Evolutionary conservation across 2,329 filamentous ascomycete species (phyloP), one percentile per base, ranked within the genome.

Genomic region (Diaporthe aspalathi): DNA sequence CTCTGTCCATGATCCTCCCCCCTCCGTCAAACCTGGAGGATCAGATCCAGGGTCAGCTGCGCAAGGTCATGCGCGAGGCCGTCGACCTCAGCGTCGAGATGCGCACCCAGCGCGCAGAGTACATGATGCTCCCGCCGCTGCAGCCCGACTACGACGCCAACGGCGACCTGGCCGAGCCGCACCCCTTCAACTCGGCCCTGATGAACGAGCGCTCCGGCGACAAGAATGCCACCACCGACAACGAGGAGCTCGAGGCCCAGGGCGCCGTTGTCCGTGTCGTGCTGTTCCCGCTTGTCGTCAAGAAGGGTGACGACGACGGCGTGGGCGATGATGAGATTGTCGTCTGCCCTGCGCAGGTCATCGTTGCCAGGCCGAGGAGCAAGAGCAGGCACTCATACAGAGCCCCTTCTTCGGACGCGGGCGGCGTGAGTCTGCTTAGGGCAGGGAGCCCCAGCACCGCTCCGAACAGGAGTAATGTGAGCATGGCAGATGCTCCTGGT

Each of bases 81-180:
- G 96, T 98, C 63, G 92, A 93, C 71, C 89, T 99, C 14, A 94
- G 94, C 1, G 91, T 99, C 75, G 95, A 98, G 84, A 99, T 99
- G 96, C 94, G 96, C 79, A 97, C 93, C 20, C 96, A 99, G 81
- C 91, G 94, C 72, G 94, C 96, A 47, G 96, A 98, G 84, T 99
- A 97, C 84, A 96, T 97, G 85, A 99, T 99, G 95, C 90, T 98
- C 22, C 95, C 96, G 35, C 96, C 96, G 5, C 86, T 97, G 70
- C 94, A 96, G 81, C 96, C 96, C 27, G 94, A 98, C 81, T 98
- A 97, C 82, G 95, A 98, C 81, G 92, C 91, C 76, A 94, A 96
- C 74, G 96, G 96, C 76, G 95, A 98, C 78, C 89, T 99, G 11
- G 88, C 92, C 20, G 92, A 93, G 68, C 95, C 95, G 70, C 94